These are phyloP conservation scores for Hanseniaspora osmophila DNA, from an alignment of 805 yeast genomes.

Conservation along the genomic window DNA sequence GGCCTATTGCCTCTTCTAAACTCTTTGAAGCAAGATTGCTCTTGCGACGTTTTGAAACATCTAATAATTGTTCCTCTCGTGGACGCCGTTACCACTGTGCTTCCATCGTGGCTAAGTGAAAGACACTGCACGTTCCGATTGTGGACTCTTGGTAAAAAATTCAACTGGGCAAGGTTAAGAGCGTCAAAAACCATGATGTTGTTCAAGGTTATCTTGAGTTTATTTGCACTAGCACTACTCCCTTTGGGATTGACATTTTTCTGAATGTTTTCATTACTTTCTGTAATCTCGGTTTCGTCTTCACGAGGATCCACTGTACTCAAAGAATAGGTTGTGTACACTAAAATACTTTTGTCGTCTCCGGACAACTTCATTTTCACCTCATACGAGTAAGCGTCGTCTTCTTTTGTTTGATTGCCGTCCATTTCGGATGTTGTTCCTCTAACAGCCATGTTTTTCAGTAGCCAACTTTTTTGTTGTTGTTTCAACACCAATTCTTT, in stretches of 20 bases:
- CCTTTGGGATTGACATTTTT: slow-evolving; percentile 1
- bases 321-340: neutral
- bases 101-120: slow-evolving; percentile 44
- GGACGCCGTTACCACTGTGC: slow-evolving; percentile 50
- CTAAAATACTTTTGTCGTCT: neutral
- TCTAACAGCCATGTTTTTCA: neutral
- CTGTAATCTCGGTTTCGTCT: no score
- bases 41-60: slow-evolving; percentile 40
- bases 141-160: slow-evolving; percentile 24
- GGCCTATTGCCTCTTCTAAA: slow-evolving; percentile 67
- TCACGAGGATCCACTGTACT: neutral
- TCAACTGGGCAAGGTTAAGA: slow-evolving; percentile 54
- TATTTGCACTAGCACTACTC: neutral
- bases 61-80: slow-evolving; percentile 59
- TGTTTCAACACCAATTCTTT: neutral
- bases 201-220: slow-evolving; percentile 8
- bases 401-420: neutral
- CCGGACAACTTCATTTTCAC: neutral
- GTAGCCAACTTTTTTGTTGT: neutral
- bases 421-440: neutral
- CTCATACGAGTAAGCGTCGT: neutral
- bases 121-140: slow-evolving; percentile 19
- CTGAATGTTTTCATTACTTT: neutral
- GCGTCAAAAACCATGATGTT: slow-evolving; percentile 68
- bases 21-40: slow-evolving; percentile 30